These are phyloP conservation scores for Fusarium sacchari DNA, from an alignment of 2,329 filamentous ascomycete genomes.

Conservation along the genomic window DNA sequence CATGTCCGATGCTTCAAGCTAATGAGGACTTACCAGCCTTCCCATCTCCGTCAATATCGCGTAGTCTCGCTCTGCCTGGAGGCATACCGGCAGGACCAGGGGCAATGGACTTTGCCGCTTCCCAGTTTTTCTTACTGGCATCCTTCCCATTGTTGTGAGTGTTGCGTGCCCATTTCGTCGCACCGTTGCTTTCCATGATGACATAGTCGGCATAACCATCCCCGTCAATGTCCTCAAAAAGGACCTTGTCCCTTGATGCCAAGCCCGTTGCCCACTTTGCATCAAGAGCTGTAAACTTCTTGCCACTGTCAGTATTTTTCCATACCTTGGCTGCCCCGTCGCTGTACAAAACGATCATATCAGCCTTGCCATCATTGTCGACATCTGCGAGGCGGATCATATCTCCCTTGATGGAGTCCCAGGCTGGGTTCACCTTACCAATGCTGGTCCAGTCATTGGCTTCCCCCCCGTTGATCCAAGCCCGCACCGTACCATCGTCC, in stretches of 20 bases:
- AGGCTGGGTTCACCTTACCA: slow-evolving; percentile 7
- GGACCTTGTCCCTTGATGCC: neutral
- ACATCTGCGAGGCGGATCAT: slow-evolving; percentile 25
- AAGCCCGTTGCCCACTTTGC: slow-evolving; percentile 18
- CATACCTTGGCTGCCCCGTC: slow-evolving; percentile 27
- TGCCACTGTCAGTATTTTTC: slow-evolving; percentile 18
- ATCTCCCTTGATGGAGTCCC: slow-evolving; percentile 5
- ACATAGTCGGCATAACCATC: slow-evolving; percentile 31
- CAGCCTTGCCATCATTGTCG: slow-evolving; percentile 23
- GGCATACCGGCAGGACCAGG: too few relatives aligned
- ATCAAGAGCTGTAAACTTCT: slow-evolving; percentile 8
- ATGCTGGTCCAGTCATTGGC: slow-evolving; percentile 18
- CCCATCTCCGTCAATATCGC: neutral
- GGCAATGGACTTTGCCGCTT: too few relatives aligned
- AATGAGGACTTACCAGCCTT: neutral
- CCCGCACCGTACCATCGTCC: slow-evolving; percentile 2
- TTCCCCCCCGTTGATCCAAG: slow-evolving; percentile 19
- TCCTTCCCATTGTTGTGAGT: slow-evolving; percentile 10
- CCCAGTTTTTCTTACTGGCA: slow-evolving; percentile 26
- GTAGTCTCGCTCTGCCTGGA: too few relatives aligned
- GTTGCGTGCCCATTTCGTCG: neutral
- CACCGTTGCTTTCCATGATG: too few relatives aligned
- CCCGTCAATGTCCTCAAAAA: slow-evolving; percentile 22
- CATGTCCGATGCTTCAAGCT: too few relatives aligned
- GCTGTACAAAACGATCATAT: slow-evolving; percentile 4